Conservation (phyloP, 108 stramenopile species). For the Nitzschia palea region DNA sequence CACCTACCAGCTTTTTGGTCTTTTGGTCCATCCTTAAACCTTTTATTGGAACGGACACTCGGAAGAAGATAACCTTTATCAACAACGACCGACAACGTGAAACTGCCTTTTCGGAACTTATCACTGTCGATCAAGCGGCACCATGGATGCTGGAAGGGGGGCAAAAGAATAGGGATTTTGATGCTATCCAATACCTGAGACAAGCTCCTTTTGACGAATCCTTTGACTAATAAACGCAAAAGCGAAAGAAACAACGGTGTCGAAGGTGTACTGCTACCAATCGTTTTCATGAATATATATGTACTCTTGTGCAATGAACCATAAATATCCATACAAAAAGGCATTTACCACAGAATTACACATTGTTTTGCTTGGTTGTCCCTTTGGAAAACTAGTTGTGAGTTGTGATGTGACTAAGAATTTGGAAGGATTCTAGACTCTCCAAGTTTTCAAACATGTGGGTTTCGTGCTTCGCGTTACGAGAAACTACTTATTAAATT, state of each 20-base stretch:
- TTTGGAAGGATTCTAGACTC: no score
- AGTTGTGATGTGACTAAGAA: no score
- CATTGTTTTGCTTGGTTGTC: not conserved
- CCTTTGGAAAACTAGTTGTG: no score
- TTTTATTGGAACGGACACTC: conserved; percentile 47
- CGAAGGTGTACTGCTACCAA: not conserved
- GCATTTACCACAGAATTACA: not conserved
- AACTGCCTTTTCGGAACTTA: conserved; percentile 17
- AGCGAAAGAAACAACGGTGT: not conserved
- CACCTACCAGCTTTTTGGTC: conserved; percentile 39
- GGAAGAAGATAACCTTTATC: conserved; percentile 36
- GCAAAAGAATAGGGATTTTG: conserved; percentile 23
- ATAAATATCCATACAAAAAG: not conserved
- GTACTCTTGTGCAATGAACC: not conserved
- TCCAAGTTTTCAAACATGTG: no score
- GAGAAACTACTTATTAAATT: no score
- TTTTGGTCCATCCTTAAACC: conserved; percentile 47
- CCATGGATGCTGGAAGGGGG: conserved; percentile 47
- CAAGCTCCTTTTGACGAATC: conserved; percentile 30
- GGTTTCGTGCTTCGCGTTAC: no score
- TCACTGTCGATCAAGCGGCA: conserved; percentile 35
- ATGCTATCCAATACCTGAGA: conserved; percentile 24
- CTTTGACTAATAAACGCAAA: conserved; percentile 15
- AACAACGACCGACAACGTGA: conserved; percentile 34
- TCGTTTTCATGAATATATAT: not conserved